Base-by-base conservation (phyloP, 2,329 filamentous ascomycete species). In the Fusarium multiceps region DNA sequence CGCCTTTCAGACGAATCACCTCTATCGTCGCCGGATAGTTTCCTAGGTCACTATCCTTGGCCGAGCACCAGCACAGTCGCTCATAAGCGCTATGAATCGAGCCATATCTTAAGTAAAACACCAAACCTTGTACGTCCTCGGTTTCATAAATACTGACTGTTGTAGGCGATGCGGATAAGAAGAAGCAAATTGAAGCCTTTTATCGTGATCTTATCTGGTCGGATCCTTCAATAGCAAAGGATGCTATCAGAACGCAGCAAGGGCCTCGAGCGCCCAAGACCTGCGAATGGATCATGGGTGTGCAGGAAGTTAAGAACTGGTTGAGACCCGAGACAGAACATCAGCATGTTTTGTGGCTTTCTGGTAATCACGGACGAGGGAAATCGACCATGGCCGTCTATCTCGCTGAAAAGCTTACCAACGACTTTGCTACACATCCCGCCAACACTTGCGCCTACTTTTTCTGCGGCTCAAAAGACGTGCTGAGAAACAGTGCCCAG, bases 11-110 rank as follows among this genome's bases (percentile, higher is more conserved):
- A 66, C 25, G 61, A 66, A 8, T 45, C 61, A 4, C 63, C 63
- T 49, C 16, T 66, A 20, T 66, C 63, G 23, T 66, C 63, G 16
- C 63, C 63, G 30, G 63, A 66, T 46, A 66, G 63, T 50, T 66
- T 66, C 47, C n/a, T 66, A 1, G 63, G 63, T n/a, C 62, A 66
- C 21, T 66, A 66, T 66, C 63, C 63, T 23, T 66, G 63, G 63
- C 63, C 63, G 16, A 66, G 63, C 48, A 66, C 63, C 30, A 66
- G 63, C 55, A 66, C 63, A 18, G 55, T 66, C 8, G 59, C 62
- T 27, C 60, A 65, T 20, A 65, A 59, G 23, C 48, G 48, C 27
- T 61, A 60, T 54, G 63, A 66, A 53, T 41, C 62, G 42, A 62
- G 43, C 30, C 63, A 66, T 27, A 48, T 55, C 21, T 41, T 50